Conservation (phyloP, 2,329 filamentous ascomycete genomes). For the Ampelomyces quisqualis region DNA sequence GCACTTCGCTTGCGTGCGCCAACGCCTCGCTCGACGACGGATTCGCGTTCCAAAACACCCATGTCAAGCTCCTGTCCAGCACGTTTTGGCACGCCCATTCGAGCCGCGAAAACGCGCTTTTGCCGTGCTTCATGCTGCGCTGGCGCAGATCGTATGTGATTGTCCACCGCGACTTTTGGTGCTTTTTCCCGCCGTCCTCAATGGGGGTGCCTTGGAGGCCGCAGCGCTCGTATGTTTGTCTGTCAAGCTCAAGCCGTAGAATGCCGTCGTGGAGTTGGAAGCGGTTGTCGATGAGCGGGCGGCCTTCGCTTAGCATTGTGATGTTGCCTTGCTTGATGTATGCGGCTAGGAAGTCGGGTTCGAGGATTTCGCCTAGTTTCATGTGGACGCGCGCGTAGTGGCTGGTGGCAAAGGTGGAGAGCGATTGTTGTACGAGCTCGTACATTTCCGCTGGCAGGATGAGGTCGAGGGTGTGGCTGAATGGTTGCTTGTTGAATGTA, state of each 20-base stretch:
- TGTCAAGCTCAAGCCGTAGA: constrained; percentile 75
- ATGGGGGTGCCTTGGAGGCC: constrained; percentile 74
- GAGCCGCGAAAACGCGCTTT: constrained; percentile 77
- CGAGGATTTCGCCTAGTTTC: constrained; percentile 69
- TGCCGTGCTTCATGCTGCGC: constrained; percentile 77
- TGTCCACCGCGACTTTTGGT: constrained; percentile 72
- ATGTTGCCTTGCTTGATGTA: constrained; percentile 83
- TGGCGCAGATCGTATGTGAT: constrained; percentile 74
- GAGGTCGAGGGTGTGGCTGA: constrained; percentile 70
- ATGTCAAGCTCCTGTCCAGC: constrained; percentile 65
- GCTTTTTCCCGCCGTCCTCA: constrained; percentile 59
- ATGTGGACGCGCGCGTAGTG: constrained; percentile 70
- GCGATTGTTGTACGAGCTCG: constrained; percentile 54
- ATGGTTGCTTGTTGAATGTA: constrained; percentile 63
- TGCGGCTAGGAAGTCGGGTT: constrained; percentile 74
- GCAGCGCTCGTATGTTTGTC: constrained; percentile 76
- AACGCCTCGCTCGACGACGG: constrained; percentile 25
- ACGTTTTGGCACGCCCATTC: constrained; percentile 78
- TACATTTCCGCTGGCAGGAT: constrained; percentile 68
- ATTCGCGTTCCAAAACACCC: constrained; percentile 72
- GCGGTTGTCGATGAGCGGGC: constrained; percentile 67
- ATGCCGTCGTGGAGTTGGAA: constrained; percentile 70
- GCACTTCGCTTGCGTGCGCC: constrained; percentile 23
- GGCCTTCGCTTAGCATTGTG: constrained; percentile 80
- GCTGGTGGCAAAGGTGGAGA: constrained; percentile 47